A percentile compares a stretch with the other conserved stretches of the same genome.
These are phyloP conservation scores for Tilletia setariae DNA, from an alignment of 1,284 basidiomycete genomes.

Conservation along the genomic window DNA sequence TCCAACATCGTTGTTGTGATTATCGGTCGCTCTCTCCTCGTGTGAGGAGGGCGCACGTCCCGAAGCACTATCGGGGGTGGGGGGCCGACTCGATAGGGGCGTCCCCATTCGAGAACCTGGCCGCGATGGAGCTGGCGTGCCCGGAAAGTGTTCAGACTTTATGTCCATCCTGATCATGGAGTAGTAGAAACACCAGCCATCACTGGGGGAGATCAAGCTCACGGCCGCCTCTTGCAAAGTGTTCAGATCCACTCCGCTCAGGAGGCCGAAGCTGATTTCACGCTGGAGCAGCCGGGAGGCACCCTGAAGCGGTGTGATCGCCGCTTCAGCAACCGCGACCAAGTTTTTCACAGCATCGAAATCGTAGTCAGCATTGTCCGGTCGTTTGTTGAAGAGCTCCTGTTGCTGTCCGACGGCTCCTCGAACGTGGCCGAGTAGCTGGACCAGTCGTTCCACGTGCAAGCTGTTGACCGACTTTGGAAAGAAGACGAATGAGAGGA, in stretches of 20 bases:
- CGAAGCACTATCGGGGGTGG: conserved; percentile 23
- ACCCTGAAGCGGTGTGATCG: conserved; percentile 62
- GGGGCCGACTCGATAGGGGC: conserved; percentile 12
- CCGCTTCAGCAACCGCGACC: conserved; percentile 62
- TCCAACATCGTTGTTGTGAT: too few relatives aligned
- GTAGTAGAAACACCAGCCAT: conserved; percentile 66
- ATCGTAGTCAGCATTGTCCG: conserved; percentile 57
- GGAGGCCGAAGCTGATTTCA: conserved; percentile 67
- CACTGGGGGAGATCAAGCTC: conserved; percentile 58
- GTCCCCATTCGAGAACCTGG: conserved; percentile 14
- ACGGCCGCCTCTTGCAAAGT: conserved; percentile 58
- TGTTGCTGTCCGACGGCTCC: conserved; percentile 61
- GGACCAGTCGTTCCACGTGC: conserved; percentile 63
- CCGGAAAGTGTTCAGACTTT: conserved; percentile 30
- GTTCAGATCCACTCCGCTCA: conserved; percentile 64
- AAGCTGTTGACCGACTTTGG: conserved; percentile 67
- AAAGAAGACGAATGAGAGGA: conserved; percentile 64
- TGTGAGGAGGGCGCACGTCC: too few relatives aligned
- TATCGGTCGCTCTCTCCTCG: too few relatives aligned
- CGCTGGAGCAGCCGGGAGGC: conserved; percentile 63
- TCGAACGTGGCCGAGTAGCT: conserved; percentile 61
- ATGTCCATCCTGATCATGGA: conserved; percentile 37
- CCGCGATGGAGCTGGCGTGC: conserved; percentile 18
- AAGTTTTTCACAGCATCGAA: conserved; percentile 31
- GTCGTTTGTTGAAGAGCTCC: conserved; percentile 58